phyloP scores from a whole-genome alignment of 768 basidiomycete species.

The Dioszegia hungarica region DNA sequence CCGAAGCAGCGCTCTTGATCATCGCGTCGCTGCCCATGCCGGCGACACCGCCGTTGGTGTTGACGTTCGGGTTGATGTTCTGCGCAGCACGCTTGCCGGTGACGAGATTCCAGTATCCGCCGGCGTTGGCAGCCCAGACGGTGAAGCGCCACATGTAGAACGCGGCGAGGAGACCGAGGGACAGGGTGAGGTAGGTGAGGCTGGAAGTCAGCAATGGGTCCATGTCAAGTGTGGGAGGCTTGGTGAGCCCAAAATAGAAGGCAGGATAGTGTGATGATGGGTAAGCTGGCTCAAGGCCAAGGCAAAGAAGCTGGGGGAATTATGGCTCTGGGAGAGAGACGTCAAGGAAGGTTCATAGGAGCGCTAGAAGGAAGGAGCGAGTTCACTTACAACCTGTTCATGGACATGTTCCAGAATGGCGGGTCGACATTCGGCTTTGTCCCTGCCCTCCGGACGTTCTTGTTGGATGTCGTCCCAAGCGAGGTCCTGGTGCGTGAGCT shows the following conservation, averaged over 20 bases:
- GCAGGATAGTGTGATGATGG: too few species aligned
- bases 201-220: slow-evolving; percentile 21
- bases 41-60: not conserved
- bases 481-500: slow-evolving; percentile 30
- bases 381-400: slow-evolving; percentile 47
- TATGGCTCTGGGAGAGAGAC: too few species aligned
- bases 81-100: slow-evolving; percentile 29
- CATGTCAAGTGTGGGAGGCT: too few species aligned
- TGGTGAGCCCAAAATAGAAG: too few species aligned
- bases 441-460: slow-evolving; percentile 35
- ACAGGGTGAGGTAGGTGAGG: slow-evolving; percentile 43
- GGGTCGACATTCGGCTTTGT: slow-evolving; percentile 44
- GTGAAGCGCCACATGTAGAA: slow-evolving; percentile 48
- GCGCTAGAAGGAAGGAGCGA: not conserved
- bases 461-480: slow-evolving; percentile 30
- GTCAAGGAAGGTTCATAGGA: too few species aligned
- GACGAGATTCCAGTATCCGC: slow-evolving; percentile 48
- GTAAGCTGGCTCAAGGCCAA: too few species aligned
- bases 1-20: slow-evolving; percentile 1
- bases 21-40: not conserved
- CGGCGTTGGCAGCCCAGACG: slow-evolving; percentile 42
- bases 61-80: slow-evolving; percentile 14
- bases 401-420: slow-evolving; percentile 40
- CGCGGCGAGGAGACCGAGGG: slow-evolving; percentile 27
- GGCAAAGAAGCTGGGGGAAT: too few species aligned